Evolutionary conservation across 768 basidiomycete genomes (phyloP).

Genomic region (Calocybe indica): DNA sequence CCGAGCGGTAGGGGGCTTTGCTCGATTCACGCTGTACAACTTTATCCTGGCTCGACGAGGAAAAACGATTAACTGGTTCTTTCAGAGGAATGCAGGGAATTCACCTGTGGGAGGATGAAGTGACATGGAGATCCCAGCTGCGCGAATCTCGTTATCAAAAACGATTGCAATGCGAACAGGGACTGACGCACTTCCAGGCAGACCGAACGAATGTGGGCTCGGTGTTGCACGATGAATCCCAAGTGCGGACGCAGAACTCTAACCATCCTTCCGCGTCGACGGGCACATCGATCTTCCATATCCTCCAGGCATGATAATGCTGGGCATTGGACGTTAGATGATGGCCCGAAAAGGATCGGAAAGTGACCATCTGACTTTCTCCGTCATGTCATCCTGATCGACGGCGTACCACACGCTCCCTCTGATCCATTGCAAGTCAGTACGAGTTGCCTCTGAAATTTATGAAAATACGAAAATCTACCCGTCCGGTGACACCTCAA

Average conservation of each 20-base stretch:
- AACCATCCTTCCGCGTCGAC: constrained; percentile 53
- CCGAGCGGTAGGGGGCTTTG: constrained; percentile 33
- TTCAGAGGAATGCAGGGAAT: background rate
- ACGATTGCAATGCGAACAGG: background rate
- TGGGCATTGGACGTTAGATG: constrained; percentile 7
- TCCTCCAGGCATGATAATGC: constrained; percentile 51
- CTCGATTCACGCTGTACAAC: constrained; percentile 44
- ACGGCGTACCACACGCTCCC: constrained; percentile 48
- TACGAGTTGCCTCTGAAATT: background rate
- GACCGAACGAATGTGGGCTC: constrained; percentile 50
- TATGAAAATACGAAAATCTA: constrained; percentile 11
- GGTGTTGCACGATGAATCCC: constrained; percentile 55
- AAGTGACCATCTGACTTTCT: constrained; percentile 27
- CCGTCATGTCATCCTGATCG: constrained; percentile 38
- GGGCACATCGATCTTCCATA: constrained; percentile 46
- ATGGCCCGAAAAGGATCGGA: background rate
- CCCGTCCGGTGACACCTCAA: constrained; percentile 49
- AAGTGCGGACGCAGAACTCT: constrained; percentile 48
- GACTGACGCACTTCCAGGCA: constrained; percentile 41
- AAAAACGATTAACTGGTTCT: background rate
- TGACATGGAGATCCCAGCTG: constrained; percentile 50
- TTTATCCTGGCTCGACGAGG: constrained; percentile 31
- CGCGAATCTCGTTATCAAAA: background rate
- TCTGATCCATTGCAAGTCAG: constrained; percentile 13
- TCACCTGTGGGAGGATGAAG: constrained; percentile 40